Conservation (phyloP, 768 basidiomycete genomes). For the Porphyrellus cyaneotinctus region DNA sequence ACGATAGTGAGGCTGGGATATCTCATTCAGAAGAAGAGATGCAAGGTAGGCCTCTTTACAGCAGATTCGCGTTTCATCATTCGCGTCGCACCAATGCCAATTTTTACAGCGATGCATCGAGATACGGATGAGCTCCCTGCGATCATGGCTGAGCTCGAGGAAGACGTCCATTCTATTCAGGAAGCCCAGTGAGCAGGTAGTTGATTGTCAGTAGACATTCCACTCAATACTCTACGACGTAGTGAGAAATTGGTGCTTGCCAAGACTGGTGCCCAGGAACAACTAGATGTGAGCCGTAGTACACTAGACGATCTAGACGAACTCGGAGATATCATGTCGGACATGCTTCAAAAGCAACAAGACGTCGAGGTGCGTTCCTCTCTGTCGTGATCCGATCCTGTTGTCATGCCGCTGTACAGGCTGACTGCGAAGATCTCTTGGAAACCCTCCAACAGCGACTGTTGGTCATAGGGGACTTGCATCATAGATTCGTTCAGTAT, state of each 20-base stretch:
- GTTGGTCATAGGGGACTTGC: constrained; percentile 56
- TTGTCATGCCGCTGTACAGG: constrained; percentile 30
- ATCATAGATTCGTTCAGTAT: constrained; percentile 64
- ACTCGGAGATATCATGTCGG: constrained; percentile 73
- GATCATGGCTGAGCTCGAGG: constrained; percentile 72
- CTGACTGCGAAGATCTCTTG: constrained; percentile 50
- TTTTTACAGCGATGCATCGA: constrained; percentile 63
- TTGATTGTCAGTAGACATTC: neutral
- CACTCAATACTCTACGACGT: constrained; percentile 6
- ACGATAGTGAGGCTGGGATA: constrained; percentile 67
- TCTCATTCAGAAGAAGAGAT: constrained; percentile 65
- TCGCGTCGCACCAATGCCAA: neutral
- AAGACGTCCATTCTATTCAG: constrained; percentile 49
- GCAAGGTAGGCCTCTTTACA: constrained; percentile 43
- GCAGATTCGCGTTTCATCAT: neutral
- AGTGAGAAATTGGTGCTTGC: constrained; percentile 51
- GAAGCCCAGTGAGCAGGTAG: constrained; percentile 47
- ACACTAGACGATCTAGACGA: constrained; percentile 68
- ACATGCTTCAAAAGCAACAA: constrained; percentile 70
- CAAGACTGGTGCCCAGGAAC: constrained; percentile 42
- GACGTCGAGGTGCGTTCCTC: constrained; percentile 52
- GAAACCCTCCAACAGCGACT: constrained; percentile 57
- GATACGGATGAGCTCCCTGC: constrained; percentile 75
- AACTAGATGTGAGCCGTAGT: constrained; percentile 45
- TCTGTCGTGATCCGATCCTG: neutral